These are phyloP conservation scores for Pythium periplocum DNA, from an alignment of 352 stramenopile species.

Conservation along the genomic window DNA sequence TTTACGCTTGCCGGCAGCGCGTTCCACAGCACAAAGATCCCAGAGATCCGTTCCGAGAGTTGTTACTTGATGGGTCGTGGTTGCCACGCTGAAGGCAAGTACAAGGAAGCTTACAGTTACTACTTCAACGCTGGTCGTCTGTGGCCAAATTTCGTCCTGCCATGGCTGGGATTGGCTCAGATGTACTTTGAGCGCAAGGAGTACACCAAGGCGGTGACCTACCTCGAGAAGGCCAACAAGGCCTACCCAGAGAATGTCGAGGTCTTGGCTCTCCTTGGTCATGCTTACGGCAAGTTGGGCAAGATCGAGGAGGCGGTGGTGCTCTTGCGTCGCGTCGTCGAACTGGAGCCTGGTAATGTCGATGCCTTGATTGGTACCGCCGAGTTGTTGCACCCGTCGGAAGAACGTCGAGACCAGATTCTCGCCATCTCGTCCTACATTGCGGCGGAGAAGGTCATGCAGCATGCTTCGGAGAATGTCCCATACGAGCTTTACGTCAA, in stretches of 20 bases:
- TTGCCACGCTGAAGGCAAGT: slow-evolving; percentile 92
- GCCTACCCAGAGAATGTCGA: slow-evolving; percentile 86
- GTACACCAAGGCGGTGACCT: slow-evolving; percentile 74
- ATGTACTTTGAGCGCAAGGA: slow-evolving; percentile 89
- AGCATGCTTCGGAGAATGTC: slow-evolving; percentile 72
- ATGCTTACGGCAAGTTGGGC: slow-evolving; percentile 77
- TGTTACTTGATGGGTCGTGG: slow-evolving; percentile 95
- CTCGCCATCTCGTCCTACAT: slow-evolving; percentile 88
- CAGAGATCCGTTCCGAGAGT: slow-evolving; percentile 93
- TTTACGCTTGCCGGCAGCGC: slow-evolving; percentile 83
- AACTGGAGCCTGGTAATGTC: slow-evolving; percentile 82
- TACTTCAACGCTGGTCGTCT: slow-evolving; percentile 92
- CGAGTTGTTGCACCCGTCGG: slow-evolving; percentile 70
- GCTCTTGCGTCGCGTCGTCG: slow-evolving; percentile 75
- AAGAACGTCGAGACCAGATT: slow-evolving; percentile 85
- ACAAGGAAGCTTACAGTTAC: slow-evolving; percentile 95
- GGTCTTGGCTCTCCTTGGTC: slow-evolving; percentile 71
- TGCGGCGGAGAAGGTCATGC: slow-evolving; percentile 83
- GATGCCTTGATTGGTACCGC: slow-evolving; percentile 79
- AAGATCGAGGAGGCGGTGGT: slow-evolving; percentile 80
- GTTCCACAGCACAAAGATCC: slow-evolving; percentile 86
- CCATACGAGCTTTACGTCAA: slow-evolving; percentile 86
- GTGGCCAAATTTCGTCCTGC: slow-evolving; percentile 84
- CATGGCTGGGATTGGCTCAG: slow-evolving; percentile 83
- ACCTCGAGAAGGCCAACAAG: slow-evolving; percentile 88